These are phyloP conservation scores for Citrullus mucosospermus DNA, from an alignment of 306 rosid species.

Conservation along the genomic window DNA sequence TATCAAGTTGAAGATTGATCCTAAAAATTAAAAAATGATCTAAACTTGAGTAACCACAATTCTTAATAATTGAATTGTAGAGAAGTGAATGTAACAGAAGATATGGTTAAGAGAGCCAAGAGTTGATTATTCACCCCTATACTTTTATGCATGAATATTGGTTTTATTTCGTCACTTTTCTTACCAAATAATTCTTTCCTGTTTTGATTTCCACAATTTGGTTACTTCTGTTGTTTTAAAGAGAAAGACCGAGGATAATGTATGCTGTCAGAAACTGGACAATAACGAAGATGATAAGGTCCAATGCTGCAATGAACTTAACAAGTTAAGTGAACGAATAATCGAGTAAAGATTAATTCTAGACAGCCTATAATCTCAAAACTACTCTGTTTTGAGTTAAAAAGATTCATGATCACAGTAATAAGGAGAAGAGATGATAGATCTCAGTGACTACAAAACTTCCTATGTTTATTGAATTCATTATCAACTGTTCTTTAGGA, in stretches of 20 bases:
- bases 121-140: no score
- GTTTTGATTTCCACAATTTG: background rate
- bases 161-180: background rate
- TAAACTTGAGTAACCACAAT: background rate
- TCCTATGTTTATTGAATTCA: slow-evolving; percentile 3
- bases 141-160: background rate
- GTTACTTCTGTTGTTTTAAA: background rate
- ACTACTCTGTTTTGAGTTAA: background rate
- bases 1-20: background rate
- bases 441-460: slow-evolving; percentile 8
- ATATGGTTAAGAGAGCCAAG: no score
- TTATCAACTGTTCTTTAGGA: slow-evolving; percentile 12
- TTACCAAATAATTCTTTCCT: background rate
- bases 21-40: background rate
- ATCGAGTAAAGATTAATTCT: background rate
- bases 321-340: background rate
- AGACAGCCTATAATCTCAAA: background rate
- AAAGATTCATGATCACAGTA: background rate
- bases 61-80: background rate
- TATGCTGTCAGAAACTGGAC: background rate
- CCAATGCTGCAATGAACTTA: background rate
- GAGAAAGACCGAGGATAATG: background rate
- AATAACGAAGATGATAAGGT: background rate
- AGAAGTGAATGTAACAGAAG: background rate
- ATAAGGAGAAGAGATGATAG: background rate